Evolutionary conservation across 768 basidiomycete species (phyloP).

Genomic region (Suillus brevipes): DNA sequence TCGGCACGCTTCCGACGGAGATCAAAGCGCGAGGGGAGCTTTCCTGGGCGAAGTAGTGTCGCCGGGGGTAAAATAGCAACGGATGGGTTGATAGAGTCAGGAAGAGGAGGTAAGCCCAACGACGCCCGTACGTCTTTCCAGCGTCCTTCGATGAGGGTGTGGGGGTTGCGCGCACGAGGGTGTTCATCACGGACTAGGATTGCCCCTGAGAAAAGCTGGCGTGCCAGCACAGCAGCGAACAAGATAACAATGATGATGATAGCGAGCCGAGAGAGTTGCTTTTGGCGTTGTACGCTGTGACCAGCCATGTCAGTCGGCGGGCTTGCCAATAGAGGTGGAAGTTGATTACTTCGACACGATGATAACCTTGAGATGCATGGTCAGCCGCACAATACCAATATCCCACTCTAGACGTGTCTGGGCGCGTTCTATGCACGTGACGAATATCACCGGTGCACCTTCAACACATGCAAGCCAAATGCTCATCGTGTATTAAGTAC

Average conservation of each 20-base stretch:
- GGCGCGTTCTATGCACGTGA: constrained; percentile 13
- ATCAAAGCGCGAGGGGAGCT: constrained; percentile 24
- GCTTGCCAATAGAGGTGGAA: not conserved
- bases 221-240: constrained; percentile 22
- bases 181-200: not conserved
- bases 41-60: constrained; percentile 5
- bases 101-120: constrained; percentile 29
- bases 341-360: not conserved
- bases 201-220: constrained; percentile 12
- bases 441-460: constrained; percentile 11
- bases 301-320: constrained; percentile 24
- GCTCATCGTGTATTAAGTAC: not conserved
- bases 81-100: constrained; percentile 15
- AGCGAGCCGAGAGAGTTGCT: constrained; percentile 17
- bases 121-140: constrained; percentile 34
- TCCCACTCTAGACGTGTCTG: not conserved
- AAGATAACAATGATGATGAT: constrained; percentile 23
- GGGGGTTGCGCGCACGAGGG: not conserved
- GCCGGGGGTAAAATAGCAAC: not conserved
- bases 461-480: not conserved
- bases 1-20: constrained; percentile 20
- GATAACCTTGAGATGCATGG: not conserved
- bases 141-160: constrained; percentile 28
- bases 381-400: not conserved
- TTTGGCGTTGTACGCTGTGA: constrained; percentile 16